phyloP scores from a whole-genome alignment of 345 rosid genomes.

The Hevea brasiliensis region DNA sequence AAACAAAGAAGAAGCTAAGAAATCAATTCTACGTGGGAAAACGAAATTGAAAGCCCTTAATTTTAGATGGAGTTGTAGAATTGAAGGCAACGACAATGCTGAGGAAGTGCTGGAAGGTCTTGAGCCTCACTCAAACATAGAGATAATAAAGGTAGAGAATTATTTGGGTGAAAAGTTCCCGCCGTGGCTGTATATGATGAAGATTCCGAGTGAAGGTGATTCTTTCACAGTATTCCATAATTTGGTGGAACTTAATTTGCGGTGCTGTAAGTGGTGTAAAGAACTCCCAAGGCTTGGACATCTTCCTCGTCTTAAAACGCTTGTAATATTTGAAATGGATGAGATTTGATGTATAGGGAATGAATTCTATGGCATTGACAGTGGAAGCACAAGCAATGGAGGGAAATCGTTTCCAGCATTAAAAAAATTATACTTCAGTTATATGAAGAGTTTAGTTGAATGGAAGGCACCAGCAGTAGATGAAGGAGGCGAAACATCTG shows the following conservation, averaged over 20 bases:
- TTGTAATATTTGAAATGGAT: not conserved
- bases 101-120: constrained; percentile 25
- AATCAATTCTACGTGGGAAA: constrained; percentile 9
- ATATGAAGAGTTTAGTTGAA: not conserved
- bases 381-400: not conserved
- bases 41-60: not conserved
- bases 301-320: constrained; percentile 14
- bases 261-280: not conserved
- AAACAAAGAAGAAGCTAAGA: constrained; percentile 7
- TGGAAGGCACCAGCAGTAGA: not conserved
- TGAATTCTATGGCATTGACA: not conserved
- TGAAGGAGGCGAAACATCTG: too few relatives aligned
- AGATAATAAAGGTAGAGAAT: not conserved
- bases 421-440: not conserved
- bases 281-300: constrained; percentile 24
- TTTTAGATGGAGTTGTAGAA: not conserved
- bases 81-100: not conserved
- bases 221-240: not conserved
- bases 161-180: constrained; percentile 10
- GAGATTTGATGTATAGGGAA: constrained; percentile 2
- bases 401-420: not conserved
- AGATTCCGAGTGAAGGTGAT: too few relatives aligned
- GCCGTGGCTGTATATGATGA: constrained; percentile 1
- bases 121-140: constrained; percentile 1
- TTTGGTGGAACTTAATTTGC: not conserved